Conservation (phyloP, 352 stramenopile species). For the Globisporangium lucens region DNA sequence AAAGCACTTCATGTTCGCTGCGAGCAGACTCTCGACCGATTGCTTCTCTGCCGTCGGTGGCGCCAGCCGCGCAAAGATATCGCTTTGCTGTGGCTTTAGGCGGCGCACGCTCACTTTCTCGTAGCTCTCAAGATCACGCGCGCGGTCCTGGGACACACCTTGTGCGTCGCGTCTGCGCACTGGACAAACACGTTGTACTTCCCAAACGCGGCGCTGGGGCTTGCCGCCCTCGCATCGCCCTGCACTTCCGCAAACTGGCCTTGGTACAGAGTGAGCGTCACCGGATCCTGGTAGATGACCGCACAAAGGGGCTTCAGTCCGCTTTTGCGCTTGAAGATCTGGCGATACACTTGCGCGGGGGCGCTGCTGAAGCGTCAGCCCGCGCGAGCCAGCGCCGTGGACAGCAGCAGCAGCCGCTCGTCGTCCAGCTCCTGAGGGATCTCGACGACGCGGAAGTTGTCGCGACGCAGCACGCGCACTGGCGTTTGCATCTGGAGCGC, state of each 20-base stretch:
- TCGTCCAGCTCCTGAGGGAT: background rate
- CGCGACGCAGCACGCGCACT: background rate
- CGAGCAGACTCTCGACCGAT: constrained; percentile 1
- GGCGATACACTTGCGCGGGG: background rate
- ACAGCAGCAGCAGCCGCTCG: background rate
- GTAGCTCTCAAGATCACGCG: constrained; percentile 6
- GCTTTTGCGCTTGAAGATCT: background rate
- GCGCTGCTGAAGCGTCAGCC: background rate
- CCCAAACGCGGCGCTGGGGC: background rate
- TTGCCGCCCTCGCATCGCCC: background rate
- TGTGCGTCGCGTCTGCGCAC: background rate
- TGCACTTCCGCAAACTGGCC: background rate
- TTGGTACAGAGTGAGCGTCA: background rate
- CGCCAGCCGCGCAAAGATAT: background rate
- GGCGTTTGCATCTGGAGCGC: background rate
- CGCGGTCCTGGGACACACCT: background rate
- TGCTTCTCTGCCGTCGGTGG: background rate
- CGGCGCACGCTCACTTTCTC: background rate
- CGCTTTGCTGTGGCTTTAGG: background rate
- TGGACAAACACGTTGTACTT: constrained; percentile 4
- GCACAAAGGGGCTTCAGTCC: background rate
- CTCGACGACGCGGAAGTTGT: background rate
- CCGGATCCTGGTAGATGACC: background rate
- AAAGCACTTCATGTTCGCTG: background rate
- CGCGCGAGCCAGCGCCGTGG: background rate